Evolutionary conservation across 2,329 filamentous ascomycete genomes (phyloP).

Genomic region (Scorias spongiosa): DNA sequence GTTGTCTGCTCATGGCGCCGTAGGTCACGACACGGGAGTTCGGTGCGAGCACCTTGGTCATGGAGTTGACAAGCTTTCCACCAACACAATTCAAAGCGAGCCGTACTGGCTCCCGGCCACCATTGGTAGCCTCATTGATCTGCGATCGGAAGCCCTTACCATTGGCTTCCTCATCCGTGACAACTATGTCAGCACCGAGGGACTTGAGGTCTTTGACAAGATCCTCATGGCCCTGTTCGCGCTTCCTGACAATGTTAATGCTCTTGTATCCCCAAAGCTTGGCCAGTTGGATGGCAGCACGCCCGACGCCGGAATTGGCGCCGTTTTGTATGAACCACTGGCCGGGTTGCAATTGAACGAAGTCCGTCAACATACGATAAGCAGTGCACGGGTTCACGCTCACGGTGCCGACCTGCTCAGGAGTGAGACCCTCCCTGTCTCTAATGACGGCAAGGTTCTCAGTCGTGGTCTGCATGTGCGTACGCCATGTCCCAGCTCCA

Average conservation of each 20-base stretch:
- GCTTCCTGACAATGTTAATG: constrained; percentile 73
- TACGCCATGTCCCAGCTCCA: constrained; percentile 87
- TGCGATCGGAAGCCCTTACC: constrained; percentile 47
- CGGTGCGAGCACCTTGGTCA: constrained; percentile 56
- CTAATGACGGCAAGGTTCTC: constrained; percentile 52
- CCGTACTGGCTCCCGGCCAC: constrained; percentile 54
- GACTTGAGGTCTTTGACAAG: constrained; percentile 45
- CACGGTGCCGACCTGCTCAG: constrained; percentile 72
- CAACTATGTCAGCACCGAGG: constrained; percentile 47
- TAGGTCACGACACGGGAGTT: constrained; percentile 77
- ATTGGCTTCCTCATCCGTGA: constrained; percentile 46
- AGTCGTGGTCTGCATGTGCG: constrained; percentile 56
- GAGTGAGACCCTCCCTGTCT: constrained; percentile 52
- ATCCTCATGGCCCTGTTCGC: constrained; percentile 51
- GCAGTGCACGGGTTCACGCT: constrained; percentile 89
- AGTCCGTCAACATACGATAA: constrained; percentile 82
- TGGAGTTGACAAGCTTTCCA: constrained; percentile 62
- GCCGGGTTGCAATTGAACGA: constrained; percentile 50
- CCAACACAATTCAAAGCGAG: constrained; percentile 89
- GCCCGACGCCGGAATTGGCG: constrained; percentile 82
- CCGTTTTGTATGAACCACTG: constrained; percentile 97
- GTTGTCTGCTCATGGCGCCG: constrained; percentile 85
- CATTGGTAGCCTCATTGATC: constrained; percentile 51
- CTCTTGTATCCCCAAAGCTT: constrained; percentile 75
- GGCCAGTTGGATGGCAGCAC: constrained; percentile 80